Percentiles rank a stretch among this genome's conserved stretches.
Conservation (phyloP, 2,329 filamentous ascomycete genomes). For the Ophiocordyceps robertsii region DNA sequence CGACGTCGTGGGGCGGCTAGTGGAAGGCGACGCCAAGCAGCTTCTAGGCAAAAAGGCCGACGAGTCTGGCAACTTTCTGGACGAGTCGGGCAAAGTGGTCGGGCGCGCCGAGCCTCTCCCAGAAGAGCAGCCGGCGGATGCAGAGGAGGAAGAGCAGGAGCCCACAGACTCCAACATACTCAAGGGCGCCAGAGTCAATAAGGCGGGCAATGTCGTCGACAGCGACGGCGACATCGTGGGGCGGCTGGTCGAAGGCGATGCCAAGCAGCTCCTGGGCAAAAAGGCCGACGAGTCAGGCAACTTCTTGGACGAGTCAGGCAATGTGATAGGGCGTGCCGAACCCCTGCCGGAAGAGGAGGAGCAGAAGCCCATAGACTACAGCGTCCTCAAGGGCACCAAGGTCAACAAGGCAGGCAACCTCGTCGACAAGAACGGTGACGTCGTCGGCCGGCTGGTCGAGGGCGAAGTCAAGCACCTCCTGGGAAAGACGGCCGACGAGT, state of each 20-base stretch:
- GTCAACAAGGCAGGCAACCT: slow-evolving; percentile 48
- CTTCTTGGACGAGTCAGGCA: slow-evolving; percentile 57
- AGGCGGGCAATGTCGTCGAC: slow-evolving; percentile 44
- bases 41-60: slow-evolving; percentile 52
- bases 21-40: slow-evolving; percentile 51
- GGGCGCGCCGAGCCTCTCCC: slow-evolving; percentile 50
- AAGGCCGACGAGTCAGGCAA: slow-evolving; percentile 52
- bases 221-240: slow-evolving; percentile 41
- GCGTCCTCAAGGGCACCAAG: slow-evolving; percentile 35
- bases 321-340: slow-evolving; percentile 54
- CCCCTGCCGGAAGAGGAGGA: slow-evolving; percentile 34
- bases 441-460: slow-evolving; percentile 49
- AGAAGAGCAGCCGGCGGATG: slow-evolving; percentile 26
- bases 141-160: slow-evolving; percentile 5
- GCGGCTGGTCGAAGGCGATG: slow-evolving; percentile 49
- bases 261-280: slow-evolving; percentile 50
- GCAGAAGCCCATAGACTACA: slow-evolving; percentile 25
- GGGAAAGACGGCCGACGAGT: slow-evolving; percentile 49
- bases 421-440: slow-evolving; percentile 35
- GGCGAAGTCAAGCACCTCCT: slow-evolving; percentile 51
- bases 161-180: slow-evolving; percentile 33
- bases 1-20: slow-evolving; percentile 46
- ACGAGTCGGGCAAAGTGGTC: slow-evolving; percentile 53
- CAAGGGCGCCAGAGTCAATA: slow-evolving; percentile 43
- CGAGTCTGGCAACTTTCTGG: slow-evolving; percentile 56